Base-by-base conservation (phyloP, 768 basidiomycete genomes). In the Rhizopogon rudus region DNA sequence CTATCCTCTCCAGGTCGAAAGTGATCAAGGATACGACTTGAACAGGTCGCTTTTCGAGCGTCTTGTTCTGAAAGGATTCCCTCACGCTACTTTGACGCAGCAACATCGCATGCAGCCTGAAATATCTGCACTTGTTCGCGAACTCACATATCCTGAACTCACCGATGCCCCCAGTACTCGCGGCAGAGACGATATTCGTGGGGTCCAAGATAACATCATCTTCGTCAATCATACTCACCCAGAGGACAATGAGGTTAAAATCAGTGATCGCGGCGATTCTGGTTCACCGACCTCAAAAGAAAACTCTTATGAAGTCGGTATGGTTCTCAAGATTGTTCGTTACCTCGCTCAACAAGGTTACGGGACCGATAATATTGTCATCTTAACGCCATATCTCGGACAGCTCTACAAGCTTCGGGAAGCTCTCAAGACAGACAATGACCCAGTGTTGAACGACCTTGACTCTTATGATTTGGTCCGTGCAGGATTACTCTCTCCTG, bases 61-160 rank as follows among this genome's bases (percentile, higher is more conserved):
- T 12, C 75, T 85, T 4, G 80, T 84, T 22, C 61, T 80, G 3
- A 73, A 75, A 56, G 77, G 75, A 0, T 86, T 80, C 62, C 84
- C 84, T 1, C 84, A 86, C 62, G 56, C 65, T 45, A 80, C 74
- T 0, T 75, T 86, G 14, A 63, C 57, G 0, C 56, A 73, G 50
- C 84, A 86, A 57, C 84, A 86, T 61, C 78, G 84, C 17, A 86
- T 86, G 84, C 73, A 83, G 6, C 84, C 84, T 1, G 83, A 85
- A 57, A 84, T 86, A 12, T 82, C 84, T 16, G 60, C 73, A 0
- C 71, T 84, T 22, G 74, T 86, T 40, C 76, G 84, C 7, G 56
- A 72, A 10, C 74, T 86, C 10, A 85, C 83, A 0, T 86, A 86
- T 57, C 81, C 81, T 0, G 80, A 83, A 22, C 77, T 86, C 13